Conservation (phyloP, 2,329 filamentous ascomycete genomes). For the Fusarium sp. region DNA sequence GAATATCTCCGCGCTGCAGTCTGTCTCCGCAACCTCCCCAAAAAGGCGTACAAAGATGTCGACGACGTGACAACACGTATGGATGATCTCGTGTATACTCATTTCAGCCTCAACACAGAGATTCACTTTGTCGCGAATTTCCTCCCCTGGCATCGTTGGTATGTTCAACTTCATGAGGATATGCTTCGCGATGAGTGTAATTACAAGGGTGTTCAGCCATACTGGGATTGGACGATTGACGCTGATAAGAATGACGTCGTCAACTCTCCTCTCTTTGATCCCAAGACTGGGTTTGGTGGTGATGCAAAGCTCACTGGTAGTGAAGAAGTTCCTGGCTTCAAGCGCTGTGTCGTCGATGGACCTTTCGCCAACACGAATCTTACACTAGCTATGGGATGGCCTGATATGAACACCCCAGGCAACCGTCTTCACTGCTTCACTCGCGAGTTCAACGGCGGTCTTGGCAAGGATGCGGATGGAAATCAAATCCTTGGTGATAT, state of each 20-base stretch:
- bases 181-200: slow-evolving; percentile 7
- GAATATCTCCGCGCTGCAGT: slow-evolving; percentile 20
- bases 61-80: not conserved
- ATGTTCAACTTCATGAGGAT: slow-evolving; percentile 11
- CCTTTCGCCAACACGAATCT: slow-evolving; percentile 18
- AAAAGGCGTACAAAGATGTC: not conserved
- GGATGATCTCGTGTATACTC: slow-evolving; percentile 12
- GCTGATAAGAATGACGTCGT: not conserved
- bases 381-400: slow-evolving; percentile 18
- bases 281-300: slow-evolving; percentile 11
- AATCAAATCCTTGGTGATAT: slow-evolving; percentile 9
- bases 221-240: slow-evolving; percentile 23
- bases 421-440: slow-evolving; percentile 10
- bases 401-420: not conserved
- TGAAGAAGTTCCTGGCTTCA: slow-evolving; percentile 2
- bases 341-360: slow-evolving; percentile 8
- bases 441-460: slow-evolving; percentile 4
- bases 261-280: slow-evolving; percentile 11
- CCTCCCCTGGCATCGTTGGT: slow-evolving; percentile 19
- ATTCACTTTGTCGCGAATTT: slow-evolving; percentile 21
- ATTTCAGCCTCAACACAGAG: not conserved
- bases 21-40: slow-evolving; percentile 11
- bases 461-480: not conserved
- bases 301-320: not conserved
- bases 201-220: slow-evolving; percentile 12